Conservation (phyloP, 495 filamentous ascomycete genomes). For the Alectoria sarmentosa region DNA sequence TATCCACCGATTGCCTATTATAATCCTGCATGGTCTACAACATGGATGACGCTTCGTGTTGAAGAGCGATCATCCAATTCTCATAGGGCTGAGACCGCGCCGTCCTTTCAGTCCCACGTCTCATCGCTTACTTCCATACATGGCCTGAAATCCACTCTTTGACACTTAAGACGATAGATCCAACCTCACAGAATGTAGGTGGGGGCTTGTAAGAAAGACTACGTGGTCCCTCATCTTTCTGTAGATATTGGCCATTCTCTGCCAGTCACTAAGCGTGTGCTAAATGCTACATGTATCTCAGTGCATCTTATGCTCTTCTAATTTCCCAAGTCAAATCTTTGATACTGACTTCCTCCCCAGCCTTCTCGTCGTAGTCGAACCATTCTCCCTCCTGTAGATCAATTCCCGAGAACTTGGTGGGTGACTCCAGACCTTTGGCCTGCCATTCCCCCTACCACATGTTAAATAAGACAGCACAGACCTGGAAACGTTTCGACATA, state of each 20-base stretch:
- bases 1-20: neutral
- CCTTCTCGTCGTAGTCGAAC: constrained; percentile 84
- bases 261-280: neutral
- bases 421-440: constrained; percentile 70
- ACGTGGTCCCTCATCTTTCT: neutral
- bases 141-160: neutral
- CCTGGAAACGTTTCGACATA: constrained; percentile 33
- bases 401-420: constrained; percentile 68
- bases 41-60: neutral
- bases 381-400: constrained; percentile 83
- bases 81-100: neutral
- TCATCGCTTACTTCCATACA: neutral
- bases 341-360: constrained; percentile 75
- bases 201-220: neutral
- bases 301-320: constrained; percentile 45
- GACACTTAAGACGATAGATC: neutral
- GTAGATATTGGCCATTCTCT: neutral
- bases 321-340: constrained; percentile 90
- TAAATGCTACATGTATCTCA: neutral
- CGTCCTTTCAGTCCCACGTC: neutral
- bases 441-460: constrained; percentile 71
- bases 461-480: constrained; percentile 4
- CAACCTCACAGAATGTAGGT: neutral
- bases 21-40: neutral
- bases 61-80: neutral